Base-by-base conservation (phyloP, 169 alveolate species). In the Neospora caninum region DNA sequence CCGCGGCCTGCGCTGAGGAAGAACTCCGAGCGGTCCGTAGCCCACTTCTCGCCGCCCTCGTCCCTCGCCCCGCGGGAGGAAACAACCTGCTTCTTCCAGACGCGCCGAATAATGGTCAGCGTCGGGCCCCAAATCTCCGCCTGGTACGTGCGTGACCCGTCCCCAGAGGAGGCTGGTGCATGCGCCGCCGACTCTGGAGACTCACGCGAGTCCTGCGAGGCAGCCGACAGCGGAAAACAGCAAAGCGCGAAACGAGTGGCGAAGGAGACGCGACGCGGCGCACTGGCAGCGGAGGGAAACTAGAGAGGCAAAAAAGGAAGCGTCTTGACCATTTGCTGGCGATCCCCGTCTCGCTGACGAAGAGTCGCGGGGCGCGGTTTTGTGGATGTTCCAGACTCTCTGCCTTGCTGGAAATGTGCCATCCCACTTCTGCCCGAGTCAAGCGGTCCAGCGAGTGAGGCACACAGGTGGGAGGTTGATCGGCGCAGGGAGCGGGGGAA, bases 1-100 rank as follows among this genome's bases (percentile, higher is more conserved):
- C 64, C 89, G 38, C 69, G 89, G 38, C 89, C 89, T 20, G 69
- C 89, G 41, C 67, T 29, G 18, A 82, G 89, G 2, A 43, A 29
- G 67, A 82, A 82, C 89, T 38, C 89, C 34, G 89, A 82, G 31
- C 89, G 89, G 22, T 82, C 89, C 54, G 89, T 82, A 31, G 64
- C 67, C 89, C 89, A 82, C 41, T 29, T 7, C 22, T 82, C 89
- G n/a, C 53, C 88, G 53, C 29, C 34, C 64, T 41, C 67, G 22
- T 42, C 67, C 36, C 89, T 67, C 67, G 2, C 41, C 39, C 89
- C 67, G 53, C 89, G 13, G 69, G 45, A 9, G 1, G 84, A 1
- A 22, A 4, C 31, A 25, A 36, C 45, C 1, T 36, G 53, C 89
- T 82, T 82, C 89, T 82, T 82, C 89, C 89, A 82, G 10, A 82